Base-by-base conservation (phyloP, 83 land plant species). In the Larix sibirica region DNA sequence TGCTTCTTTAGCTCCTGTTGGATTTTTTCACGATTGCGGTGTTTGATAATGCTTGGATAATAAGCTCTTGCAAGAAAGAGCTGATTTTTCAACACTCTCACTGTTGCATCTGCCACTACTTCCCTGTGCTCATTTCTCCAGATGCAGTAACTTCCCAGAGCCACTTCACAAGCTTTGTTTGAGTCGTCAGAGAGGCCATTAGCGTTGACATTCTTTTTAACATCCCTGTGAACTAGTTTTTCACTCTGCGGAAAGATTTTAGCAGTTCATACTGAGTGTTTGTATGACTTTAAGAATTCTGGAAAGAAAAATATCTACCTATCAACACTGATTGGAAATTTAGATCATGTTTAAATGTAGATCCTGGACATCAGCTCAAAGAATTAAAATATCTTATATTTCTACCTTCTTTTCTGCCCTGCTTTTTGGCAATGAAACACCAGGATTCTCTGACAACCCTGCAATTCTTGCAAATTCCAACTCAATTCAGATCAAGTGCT, bases 21-120 rank as follows among this genome's bases (percentile, higher is more conserved):
- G 40, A 92, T 80, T 38, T 84, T 84, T 47, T 87, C 87, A 23
- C 87, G 84, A 56, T 81, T 68, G 54, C 84, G 86, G 12, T 79
- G 61, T 84, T 92, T 92, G 50, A 89, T 89, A 74, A 92, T 90
- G 42, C 87, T 92, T 47, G 95, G 95, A 81, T 82, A 92, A 69
- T 90, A 92, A 70, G 95, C 91, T 50, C 95, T 84, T 2, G 95
- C 92, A 4, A 92, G 88, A 84, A 90, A 92, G 33, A 92, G 86
- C 63, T 83, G 90, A 76, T 92, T 92, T 81, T 92, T 92, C 59
- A 92, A 81, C 69, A 70, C 86, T 83, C 90, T 92, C 70, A 92
- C 88, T 66, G 83, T 78, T 21, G 87, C 65, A 81, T 92, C 95
- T 54, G 86, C 83, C 92, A 92, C 89, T 36, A 82, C 85, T 66